Evolutionary conservation across 2,329 filamentous ascomycete species (phyloP).

Genomic region (Monilinia fructigena): DNA sequence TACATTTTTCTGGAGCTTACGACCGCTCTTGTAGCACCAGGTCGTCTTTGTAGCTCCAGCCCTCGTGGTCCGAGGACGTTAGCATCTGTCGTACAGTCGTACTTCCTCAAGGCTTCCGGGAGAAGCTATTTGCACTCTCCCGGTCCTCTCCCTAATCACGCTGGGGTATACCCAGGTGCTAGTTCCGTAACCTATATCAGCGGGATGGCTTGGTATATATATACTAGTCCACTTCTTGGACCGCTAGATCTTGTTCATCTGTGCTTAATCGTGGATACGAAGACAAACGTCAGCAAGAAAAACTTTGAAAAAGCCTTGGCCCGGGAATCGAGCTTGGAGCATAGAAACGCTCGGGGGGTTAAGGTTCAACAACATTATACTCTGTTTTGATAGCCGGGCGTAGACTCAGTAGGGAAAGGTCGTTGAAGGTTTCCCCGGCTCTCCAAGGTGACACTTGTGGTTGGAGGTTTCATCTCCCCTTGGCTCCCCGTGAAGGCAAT

Average conservation of each 20-base stretch:
- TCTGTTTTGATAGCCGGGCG: not conserved
- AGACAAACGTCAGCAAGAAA: not conserved
- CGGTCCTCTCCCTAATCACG: not conserved
- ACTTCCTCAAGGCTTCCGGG: slow-evolving; percentile 10
- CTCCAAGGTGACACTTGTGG: slow-evolving; percentile 9
- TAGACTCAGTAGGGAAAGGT: not conserved
- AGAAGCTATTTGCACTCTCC: slow-evolving; percentile 13
- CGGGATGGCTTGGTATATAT: slow-evolving; percentile 6
- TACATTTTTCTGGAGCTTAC: slow-evolving; percentile 11
- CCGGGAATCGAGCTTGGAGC: not conserved
- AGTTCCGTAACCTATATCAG: not conserved
- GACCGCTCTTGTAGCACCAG: slow-evolving; percentile 10
- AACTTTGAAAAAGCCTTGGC: not conserved
- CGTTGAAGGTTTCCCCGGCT: not conserved
- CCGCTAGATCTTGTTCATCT: not conserved
- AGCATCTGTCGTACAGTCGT: slow-evolving; percentile 4
- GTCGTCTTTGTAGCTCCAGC: not conserved
- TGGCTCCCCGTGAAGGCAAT: not conserved
- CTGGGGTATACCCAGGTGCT: slow-evolving; percentile 1
- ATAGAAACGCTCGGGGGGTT: not conserved
- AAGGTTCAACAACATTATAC: not conserved
- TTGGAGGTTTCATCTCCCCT: slow-evolving; percentile 16
- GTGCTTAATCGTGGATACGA: slow-evolving; percentile 13
- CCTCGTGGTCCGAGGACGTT: slow-evolving; percentile 13
- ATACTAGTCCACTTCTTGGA: slow-evolving; percentile 1